Evolutionary conservation across 1,139 yeast species (phyloP).

Genomic region (Kodamaea anthophila): DNA sequence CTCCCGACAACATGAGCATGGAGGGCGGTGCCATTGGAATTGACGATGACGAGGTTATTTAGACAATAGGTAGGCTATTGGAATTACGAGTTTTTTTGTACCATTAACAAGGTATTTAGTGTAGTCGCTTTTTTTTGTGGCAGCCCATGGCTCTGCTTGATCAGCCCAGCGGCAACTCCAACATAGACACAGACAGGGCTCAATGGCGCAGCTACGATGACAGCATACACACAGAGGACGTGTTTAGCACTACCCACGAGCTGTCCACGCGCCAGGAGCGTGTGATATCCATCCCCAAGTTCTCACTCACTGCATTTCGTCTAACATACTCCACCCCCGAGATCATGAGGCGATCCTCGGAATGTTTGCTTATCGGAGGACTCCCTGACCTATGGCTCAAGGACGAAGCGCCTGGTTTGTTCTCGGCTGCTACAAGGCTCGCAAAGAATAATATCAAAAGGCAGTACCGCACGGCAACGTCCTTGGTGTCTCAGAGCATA

Average conservation of each 20-base stretch:
- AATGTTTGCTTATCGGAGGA: slow-evolving; percentile 54
- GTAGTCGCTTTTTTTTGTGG: too few relatives aligned
- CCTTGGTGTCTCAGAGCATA: slow-evolving; percentile 12
- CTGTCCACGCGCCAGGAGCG: too few relatives aligned
- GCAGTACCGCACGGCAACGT: slow-evolving; percentile 11
- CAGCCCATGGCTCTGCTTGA: too few relatives aligned
- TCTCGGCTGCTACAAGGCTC: slow-evolving; percentile 10
- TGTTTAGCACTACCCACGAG: too few relatives aligned
- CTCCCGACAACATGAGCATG: slow-evolving; percentile 68
- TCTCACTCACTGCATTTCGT: slow-evolving; percentile 62
- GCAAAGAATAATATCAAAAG: slow-evolving; percentile 13
- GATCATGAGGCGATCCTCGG: slow-evolving; percentile 45
- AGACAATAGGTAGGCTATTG: slow-evolving; percentile 4
- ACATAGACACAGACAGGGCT: too few relatives aligned
- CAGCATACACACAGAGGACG: too few relatives aligned
- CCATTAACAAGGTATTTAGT: too few relatives aligned
- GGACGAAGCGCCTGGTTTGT: slow-evolving; percentile 19
- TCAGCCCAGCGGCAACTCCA: too few relatives aligned
- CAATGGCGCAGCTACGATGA: slow-evolving; percentile 6
- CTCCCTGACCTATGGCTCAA: slow-evolving; percentile 60
- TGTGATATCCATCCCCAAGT: slow-evolving; percentile 18
- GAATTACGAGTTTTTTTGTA: too few relatives aligned
- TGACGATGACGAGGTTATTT: slow-evolving; percentile 38
- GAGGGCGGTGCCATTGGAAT: slow-evolving; percentile 41
- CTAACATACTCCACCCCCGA: slow-evolving; percentile 48